Conservation (phyloP, 345 rosid species). For the Eucalyptus sideroxylon region DNA sequence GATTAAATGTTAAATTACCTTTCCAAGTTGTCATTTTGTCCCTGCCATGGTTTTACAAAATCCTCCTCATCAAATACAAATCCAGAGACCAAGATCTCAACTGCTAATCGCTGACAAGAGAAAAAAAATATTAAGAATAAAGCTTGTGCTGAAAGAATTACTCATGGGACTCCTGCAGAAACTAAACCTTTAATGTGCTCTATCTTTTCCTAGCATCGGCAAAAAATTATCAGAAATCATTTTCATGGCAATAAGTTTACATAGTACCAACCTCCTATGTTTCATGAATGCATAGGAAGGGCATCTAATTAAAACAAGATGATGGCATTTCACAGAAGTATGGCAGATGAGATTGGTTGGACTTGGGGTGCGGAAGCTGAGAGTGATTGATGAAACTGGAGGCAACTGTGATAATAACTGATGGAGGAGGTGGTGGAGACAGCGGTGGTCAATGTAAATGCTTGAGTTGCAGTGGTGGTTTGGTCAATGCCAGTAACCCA, state of each 20-base stretch:
- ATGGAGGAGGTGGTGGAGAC: background rate
- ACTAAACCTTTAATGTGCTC: background rate
- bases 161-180: background rate
- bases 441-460: background rate
- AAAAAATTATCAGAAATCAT: background rate
- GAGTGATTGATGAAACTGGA: background rate
- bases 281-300: background rate
- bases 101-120: slow-evolving; percentile 67
- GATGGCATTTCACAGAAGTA: background rate
- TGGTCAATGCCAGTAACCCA: background rate
- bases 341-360: background rate
- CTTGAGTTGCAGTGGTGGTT: background rate
- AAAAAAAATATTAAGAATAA: background rate
- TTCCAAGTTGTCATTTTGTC: slow-evolving; percentile 62
- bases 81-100: slow-evolving; percentile 78
- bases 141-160: background rate
- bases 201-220: background rate
- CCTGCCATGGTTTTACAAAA: slow-evolving; percentile 89
- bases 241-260: background rate
- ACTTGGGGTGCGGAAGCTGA: background rate
- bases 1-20: slow-evolving; percentile 26
- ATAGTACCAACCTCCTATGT: background rate
- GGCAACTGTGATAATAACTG: background rate
- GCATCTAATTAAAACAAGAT: background rate
- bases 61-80: slow-evolving; percentile 64